These are phyloP conservation scores for Trebouxia sp. DNA, from an alignment of 139 green algal species.

Conservation along the genomic window DNA sequence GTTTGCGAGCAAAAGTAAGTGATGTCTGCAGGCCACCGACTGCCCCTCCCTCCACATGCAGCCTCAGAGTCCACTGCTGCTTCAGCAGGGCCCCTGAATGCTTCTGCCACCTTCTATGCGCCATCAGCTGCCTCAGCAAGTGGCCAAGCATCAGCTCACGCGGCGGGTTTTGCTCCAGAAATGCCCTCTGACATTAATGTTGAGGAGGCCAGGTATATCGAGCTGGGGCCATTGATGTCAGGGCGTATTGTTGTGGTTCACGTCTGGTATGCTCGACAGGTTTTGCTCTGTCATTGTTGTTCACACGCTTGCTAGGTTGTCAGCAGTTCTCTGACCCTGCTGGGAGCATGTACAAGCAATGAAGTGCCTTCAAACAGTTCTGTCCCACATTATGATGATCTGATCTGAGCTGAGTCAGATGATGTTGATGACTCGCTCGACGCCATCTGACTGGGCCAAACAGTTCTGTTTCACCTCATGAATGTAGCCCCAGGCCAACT, in stretches of 20 bases:
- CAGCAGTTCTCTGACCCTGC: background rate
- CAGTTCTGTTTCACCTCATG: background rate
- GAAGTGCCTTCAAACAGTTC: background rate
- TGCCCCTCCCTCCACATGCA: background rate
- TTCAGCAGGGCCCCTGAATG: background rate
- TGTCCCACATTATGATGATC: background rate
- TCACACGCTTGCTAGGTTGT: no score
- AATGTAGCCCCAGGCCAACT: background rate
- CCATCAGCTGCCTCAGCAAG: background rate
- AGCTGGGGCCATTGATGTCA: no score
- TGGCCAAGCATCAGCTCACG: background rate
- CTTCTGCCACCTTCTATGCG: background rate
- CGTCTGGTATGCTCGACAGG: background rate
- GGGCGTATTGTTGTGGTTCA: no score
- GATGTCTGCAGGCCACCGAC: background rate
- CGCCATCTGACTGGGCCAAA: no score
- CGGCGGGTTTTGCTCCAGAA: background rate
- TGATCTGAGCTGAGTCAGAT: background rate
- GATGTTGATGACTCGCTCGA: background rate
- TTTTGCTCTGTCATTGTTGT: no score
- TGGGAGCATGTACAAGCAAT: background rate
- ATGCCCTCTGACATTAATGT: slow-evolving; percentile 38
- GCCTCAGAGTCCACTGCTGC: background rate
- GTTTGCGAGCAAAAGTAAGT: background rate
- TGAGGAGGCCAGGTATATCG: slow-evolving; percentile 36